These are phyloP conservation scores for Gnetum montanum DNA, from an alignment of 75 land plant species.

Conservation along the genomic window DNA sequence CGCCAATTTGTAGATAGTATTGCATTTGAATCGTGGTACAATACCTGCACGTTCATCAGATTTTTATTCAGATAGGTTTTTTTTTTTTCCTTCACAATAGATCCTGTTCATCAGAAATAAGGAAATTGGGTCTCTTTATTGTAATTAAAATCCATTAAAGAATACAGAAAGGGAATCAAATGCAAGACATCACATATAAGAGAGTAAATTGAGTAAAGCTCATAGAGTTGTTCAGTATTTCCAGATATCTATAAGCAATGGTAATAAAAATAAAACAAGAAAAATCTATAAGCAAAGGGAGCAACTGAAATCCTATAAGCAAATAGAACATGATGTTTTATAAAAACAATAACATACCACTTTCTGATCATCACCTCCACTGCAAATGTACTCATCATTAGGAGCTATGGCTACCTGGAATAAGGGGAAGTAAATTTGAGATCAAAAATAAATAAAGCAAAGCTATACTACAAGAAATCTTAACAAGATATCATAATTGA, in stretches of 20 bases:
- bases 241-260: no score
- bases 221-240: no score
- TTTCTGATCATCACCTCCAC: constrained; percentile 51
- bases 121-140: no score
- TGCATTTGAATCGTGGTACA: constrained; percentile 2
- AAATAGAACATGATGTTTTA: not conserved
- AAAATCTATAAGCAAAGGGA: not conserved
- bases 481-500: constrained; percentile 4
- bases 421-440: not conserved
- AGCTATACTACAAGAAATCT: not conserved
- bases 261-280: not conserved
- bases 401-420: constrained; percentile 39
- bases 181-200: not conserved
- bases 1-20: constrained; percentile 4
- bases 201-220: not conserved
- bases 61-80: no score
- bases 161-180: not conserved
- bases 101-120: no score
- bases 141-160: not conserved
- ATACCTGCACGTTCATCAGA: no score
- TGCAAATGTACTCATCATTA: constrained; percentile 31
- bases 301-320: not conserved
- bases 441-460: not conserved
- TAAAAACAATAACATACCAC: constrained; percentile 16
- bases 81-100: no score